A percentile compares a stretch with the other conserved stretches of the same genome.
These are phyloP conservation scores for Lentithecium fluviatile DNA, from an alignment of 495 filamentous ascomycete genomes.

Conservation along the genomic window DNA sequence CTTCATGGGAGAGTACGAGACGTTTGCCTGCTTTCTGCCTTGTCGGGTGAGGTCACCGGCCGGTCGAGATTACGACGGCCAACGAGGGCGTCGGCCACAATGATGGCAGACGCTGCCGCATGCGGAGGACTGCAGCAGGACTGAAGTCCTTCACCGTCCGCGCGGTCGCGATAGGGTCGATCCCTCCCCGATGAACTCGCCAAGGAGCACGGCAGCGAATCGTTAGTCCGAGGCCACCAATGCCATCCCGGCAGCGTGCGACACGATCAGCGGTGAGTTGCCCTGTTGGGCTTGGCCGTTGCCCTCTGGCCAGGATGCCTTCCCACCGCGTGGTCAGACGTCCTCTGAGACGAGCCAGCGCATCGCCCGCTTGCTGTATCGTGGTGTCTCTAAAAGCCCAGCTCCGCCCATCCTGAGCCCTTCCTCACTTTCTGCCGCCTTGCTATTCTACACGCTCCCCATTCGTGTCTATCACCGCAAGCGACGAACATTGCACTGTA, in stretches of 20 bases:
- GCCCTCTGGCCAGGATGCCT: background rate
- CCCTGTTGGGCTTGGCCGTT: slow-evolving; percentile 10
- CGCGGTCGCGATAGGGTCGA: slow-evolving; percentile 3
- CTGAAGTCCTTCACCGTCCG: background rate
- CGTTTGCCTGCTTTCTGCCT: slow-evolving; percentile 21
- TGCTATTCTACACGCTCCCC: slow-evolving; percentile 12
- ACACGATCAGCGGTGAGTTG: slow-evolving; percentile 9
- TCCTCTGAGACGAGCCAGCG: slow-evolving; percentile 24
- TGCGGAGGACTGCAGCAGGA: slow-evolving; percentile 3
- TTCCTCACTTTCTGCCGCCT: slow-evolving; percentile 30
- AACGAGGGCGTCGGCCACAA: background rate
- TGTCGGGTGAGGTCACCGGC: slow-evolving; percentile 17
- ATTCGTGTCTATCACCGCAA: slow-evolving; percentile 23
- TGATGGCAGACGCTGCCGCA: slow-evolving; percentile 10
- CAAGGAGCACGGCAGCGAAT: slow-evolving; percentile 17
- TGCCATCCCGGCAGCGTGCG: too few relatives aligned
- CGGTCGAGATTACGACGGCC: too few relatives aligned
- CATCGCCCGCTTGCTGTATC: slow-evolving; percentile 15
- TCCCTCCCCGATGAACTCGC: background rate
- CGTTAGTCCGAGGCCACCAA: too few relatives aligned
- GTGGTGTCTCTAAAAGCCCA: slow-evolving; percentile 25
- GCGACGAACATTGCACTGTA: slow-evolving; percentile 9
- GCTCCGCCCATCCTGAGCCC: slow-evolving; percentile 9
- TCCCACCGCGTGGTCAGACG: background rate
- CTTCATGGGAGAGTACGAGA: too few relatives aligned